Evolutionary conservation across 495 filamentous ascomycete species (phyloP), one percentile per base, ranked within the genome.

Genomic region (Trichocladium uniseriatum): DNA sequence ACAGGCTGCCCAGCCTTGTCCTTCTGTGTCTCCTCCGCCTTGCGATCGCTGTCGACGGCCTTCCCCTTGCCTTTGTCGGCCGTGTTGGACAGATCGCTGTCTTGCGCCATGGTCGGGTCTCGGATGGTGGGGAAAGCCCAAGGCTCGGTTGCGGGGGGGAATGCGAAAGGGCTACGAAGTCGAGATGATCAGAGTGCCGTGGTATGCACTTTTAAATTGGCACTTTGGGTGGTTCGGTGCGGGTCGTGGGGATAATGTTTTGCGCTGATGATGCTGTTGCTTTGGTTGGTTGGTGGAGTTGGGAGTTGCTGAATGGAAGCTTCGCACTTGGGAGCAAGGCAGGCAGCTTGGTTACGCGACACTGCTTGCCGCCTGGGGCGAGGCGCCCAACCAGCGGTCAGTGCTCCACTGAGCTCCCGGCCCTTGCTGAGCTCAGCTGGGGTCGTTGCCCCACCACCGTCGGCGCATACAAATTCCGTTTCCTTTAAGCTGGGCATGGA

Each of bases 51-150:
- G 47, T 82, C 77, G 47, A 81, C 75, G 51, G 81, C 83, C 75
- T 95, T 98, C 62, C 83, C 90, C 77, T 96, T 96, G 69, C 90
- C 92, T 76, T 97, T 96, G 71, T 94, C 89, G 66, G 80, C 76
- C 63, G 80, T 70, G 68, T 84, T 87, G 66, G 84, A 78, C 76
- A 81, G 78, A 71, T 92, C 87, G 71, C 86, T 88, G 66, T 90
- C 86, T 76, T 94, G 82, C 69, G 89, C 87, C 92, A 98, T 97
- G 63, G 49, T 73, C 40, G 48, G 45, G 34, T 48, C 18, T 22
- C 44, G 42, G 34, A 49, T 41, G 45, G 41, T 21, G 43, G 37
- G 40, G 45, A 43, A 37, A 11, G 27, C 36, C 35, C 7, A 43
- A 47, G 24, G 37, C 42, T 38, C 18, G 10, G 41, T 46, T 45